Evolutionary conservation across 371 early-diverging fungal genomes (phyloP).

Genomic region (Mortierella sp.): DNA sequence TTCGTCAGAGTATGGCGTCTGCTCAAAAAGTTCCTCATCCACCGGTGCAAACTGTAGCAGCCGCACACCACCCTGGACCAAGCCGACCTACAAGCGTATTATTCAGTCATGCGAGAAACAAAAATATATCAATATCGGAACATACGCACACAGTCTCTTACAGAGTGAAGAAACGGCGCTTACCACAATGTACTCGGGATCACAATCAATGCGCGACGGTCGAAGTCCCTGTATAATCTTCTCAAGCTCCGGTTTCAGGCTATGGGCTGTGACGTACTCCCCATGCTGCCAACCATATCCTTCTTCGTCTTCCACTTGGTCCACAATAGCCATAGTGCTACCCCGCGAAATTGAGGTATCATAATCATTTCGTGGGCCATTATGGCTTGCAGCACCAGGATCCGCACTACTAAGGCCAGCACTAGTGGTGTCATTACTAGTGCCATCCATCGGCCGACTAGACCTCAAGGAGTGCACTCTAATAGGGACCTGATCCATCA

Average conservation of each 20-base stretch:
- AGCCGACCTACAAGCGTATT: constrained; percentile 30
- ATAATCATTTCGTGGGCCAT: too few relatives aligned
- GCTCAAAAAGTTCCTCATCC: constrained; percentile 37
- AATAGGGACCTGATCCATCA: constrained; percentile 51
- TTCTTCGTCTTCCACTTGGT: neutral
- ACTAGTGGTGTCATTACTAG: too few relatives aligned
- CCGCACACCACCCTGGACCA: constrained; percentile 49
- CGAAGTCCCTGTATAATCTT: constrained; percentile 52
- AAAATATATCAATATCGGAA: too few relatives aligned
- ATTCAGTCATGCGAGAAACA: too few relatives aligned
- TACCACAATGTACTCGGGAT: constrained; percentile 54
- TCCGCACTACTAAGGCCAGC: too few relatives aligned
- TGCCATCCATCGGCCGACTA: constrained; percentile 4
- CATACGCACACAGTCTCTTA: too few relatives aligned
- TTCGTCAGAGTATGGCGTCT: neutral
- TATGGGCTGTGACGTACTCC: constrained; percentile 51
- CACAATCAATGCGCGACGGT: constrained; percentile 53
- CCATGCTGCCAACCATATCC: constrained; percentile 36
- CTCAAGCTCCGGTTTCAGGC: constrained; percentile 36
- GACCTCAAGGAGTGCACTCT: constrained; percentile 41
- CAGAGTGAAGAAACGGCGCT: constrained; percentile 5
- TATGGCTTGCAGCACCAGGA: neutral
- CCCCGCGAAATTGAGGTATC: too few relatives aligned
- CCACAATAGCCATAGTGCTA: neutral
- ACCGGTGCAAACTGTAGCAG: constrained; percentile 51